phyloP scores from a whole-genome alignment of 257 asterid species.

The Cruciata laevipes region DNA sequence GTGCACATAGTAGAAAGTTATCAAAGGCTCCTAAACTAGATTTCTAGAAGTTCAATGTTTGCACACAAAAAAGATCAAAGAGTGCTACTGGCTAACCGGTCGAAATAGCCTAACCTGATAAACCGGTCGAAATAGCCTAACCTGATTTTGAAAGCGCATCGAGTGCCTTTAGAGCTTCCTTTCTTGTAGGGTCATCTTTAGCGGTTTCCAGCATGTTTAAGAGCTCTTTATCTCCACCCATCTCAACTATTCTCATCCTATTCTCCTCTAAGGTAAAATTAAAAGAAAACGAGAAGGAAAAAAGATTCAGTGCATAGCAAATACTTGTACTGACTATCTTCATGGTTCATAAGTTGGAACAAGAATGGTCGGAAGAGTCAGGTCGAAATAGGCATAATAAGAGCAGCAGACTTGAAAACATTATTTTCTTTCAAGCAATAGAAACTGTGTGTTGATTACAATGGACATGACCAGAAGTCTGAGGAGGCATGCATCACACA shows the following conservation, averaged over 20 bases:
- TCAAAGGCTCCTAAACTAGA: not conserved
- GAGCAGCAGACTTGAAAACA: not conserved
- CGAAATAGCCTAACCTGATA: no score
- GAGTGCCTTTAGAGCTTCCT: slow-evolving; percentile 84
- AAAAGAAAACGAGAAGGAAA: not conserved
- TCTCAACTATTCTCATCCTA: slow-evolving; percentile 85
- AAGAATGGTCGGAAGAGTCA: not conserved
- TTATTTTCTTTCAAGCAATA: not conserved
- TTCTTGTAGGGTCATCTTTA: slow-evolving; percentile 78
- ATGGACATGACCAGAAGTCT: not conserved
- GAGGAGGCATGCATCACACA: not conserved
- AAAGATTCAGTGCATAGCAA: not conserved
- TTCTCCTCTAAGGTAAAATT: slow-evolving; percentile 41
- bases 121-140: no score
- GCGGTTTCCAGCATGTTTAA: slow-evolving; percentile 71
- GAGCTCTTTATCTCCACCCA: slow-evolving; percentile 81
- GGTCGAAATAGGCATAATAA: not conserved
- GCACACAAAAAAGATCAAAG: not conserved
- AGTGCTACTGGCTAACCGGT: not conserved
- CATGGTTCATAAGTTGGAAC: not conserved
- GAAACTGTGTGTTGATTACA: not conserved
- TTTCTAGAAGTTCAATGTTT: not conserved
- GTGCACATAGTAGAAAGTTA: not conserved
- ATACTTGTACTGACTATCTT: not conserved
- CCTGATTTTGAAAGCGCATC: slow-evolving; percentile 87